Conservation (phyloP, 768 basidiomycete species). For the Tylopilus cervinicoccineus region DNA sequence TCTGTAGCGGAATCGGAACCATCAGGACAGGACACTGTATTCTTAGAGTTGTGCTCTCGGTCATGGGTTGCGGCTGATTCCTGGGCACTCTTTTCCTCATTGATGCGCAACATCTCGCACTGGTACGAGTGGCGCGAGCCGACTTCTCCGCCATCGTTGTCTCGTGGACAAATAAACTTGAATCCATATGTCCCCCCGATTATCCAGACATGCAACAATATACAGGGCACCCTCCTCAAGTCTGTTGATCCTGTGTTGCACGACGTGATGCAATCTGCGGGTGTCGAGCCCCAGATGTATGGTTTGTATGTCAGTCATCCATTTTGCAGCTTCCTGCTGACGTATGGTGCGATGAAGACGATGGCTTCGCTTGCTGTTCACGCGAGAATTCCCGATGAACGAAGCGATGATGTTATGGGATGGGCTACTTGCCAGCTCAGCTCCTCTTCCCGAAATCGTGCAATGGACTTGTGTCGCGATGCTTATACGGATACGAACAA, state of each 20-base stretch:
- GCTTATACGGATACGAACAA: constrained; percentile 90
- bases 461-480: constrained; percentile 92
- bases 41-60: constrained; percentile 61
- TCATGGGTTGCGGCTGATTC: constrained; percentile 82
- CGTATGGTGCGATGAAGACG: constrained; percentile 48
- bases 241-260: constrained; percentile 77
- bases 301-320: constrained; percentile 66
- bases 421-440: constrained; percentile 78
- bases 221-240: constrained; percentile 72
- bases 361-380: constrained; percentile 91
- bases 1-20: constrained; percentile 44
- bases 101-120: constrained; percentile 76
- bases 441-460: constrained; percentile 71
- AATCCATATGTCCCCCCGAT: constrained; percentile 80
- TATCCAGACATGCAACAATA: constrained; percentile 72
- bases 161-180: constrained; percentile 40
- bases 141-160: constrained; percentile 23
- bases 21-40: constrained; percentile 31
- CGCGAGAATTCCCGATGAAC: constrained; percentile 80
- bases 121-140: constrained; percentile 78
- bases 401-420: constrained; percentile 94
- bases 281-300: constrained; percentile 95
- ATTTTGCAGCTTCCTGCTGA: constrained; percentile 10
- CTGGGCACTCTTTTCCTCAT: constrained; percentile 71
- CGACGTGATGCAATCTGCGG: constrained; percentile 68